Evolutionary conservation across 2,329 filamentous ascomycete species (phyloP), one percentile per base, ranked within the genome.

Genomic region (Ceratocystis alfenasii): DNA sequence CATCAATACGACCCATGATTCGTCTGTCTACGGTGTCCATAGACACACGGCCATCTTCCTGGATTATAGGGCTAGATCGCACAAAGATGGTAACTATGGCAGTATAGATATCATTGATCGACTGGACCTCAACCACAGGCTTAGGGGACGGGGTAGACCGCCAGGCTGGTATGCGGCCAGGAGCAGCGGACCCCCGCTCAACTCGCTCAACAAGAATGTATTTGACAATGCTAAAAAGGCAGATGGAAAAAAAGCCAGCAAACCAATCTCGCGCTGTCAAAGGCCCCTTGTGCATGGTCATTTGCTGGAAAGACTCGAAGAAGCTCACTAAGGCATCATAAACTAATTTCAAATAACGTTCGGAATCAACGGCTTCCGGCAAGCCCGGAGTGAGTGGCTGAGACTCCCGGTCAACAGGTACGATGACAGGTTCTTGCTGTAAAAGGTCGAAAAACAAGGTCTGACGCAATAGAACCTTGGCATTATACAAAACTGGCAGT

Each of bases 171-270:
- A 28, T 55, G 22, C 12, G 22, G 17, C 66, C 64, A 25, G 60
- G 73, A 25, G 75, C 74, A 44, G 80, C 74, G 65, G 83, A 80
- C 17, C 78, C 74, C 4, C 65, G 65, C 57, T 64, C 62, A 12
- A 79, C 74, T 4, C 65, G 62, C 57, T 61, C 62, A n/a, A 12
- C 61, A 84, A 65, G 73, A 1, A 85, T 75, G 0, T 81, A 81
- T 62, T 79, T 78, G 22, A 80, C 76, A 33, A 81, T 75, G 70
- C 81, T 84, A 70, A 85, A 83, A n/a, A 85, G 79, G 71, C 82
- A 83, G 20, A 85, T 72, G 12, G 82, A 79, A 62, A 81, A 74
- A 67, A 84, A 82, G 3, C 78, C 71, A 1, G 82, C 79, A 17
- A 83, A 71, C 78, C 80, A 83, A 65, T 75, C 75, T 69, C 76